Conservation (phyloP, 73 alveolate genomes). For the Tetrahymena borealis region DNA sequence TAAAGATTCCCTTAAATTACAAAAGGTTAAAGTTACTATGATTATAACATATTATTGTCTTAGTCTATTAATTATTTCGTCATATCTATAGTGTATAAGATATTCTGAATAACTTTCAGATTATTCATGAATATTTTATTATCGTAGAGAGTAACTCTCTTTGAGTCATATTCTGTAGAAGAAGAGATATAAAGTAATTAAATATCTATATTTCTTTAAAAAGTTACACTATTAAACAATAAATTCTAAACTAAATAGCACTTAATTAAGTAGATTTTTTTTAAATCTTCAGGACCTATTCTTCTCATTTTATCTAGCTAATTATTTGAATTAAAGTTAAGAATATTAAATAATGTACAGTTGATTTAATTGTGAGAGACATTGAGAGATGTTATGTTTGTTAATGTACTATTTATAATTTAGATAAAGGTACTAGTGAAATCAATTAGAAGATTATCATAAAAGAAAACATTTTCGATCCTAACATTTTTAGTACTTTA, state of each 20-base stretch:
- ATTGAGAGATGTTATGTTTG: background rate
- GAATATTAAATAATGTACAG: background rate
- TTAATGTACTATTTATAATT: background rate
- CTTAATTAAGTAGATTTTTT: background rate
- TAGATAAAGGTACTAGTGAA: background rate
- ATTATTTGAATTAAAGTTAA: background rate
- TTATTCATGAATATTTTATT: background rate
- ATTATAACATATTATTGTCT: too few relatives aligned
- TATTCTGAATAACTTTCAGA: background rate
- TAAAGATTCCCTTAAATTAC: background rate
- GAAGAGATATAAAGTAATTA: background rate
- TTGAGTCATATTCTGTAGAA: background rate
- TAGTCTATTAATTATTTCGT: too few relatives aligned
- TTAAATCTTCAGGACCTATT: background rate
- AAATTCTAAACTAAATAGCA: background rate
- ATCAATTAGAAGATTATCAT: background rate
- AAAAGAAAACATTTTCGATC: background rate
- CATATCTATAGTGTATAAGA: too few relatives aligned
- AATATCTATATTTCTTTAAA: background rate
- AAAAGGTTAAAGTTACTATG: background rate
- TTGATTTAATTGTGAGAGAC: background rate
- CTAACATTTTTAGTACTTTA: background rate
- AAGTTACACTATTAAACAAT: background rate
- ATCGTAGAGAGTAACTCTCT: background rate
- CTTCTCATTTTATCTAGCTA: background rate